Evolutionary conservation across 2,329 filamentous ascomycete species (phyloP).

Genomic region (Aspergillus quadricinctus): DNA sequence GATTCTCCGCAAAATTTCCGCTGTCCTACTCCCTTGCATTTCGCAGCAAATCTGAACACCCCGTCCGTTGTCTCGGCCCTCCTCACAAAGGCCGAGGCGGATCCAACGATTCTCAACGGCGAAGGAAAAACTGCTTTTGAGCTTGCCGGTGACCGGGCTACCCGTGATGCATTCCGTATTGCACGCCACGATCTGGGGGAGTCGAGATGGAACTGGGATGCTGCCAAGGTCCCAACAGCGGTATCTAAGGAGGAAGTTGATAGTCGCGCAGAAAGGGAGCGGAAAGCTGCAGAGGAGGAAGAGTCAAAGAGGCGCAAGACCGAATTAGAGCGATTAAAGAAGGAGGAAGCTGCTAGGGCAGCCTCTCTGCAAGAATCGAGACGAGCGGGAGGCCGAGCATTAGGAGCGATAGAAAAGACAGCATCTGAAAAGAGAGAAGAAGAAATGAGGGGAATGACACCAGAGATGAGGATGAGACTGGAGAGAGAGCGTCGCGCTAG

Average conservation of each 20-base stretch:
- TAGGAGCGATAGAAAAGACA: constrained; percentile 64
- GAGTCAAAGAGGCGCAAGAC: constrained; percentile 67
- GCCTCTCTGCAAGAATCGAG: constrained; percentile 44
- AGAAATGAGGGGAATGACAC: constrained; percentile 76
- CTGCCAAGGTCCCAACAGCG: constrained; percentile 65
- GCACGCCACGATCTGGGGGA: constrained; percentile 80
- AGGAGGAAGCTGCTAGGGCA: constrained; percentile 51
- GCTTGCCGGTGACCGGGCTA: constrained; percentile 76
- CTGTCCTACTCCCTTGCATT: constrained; percentile 76
- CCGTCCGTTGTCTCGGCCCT: constrained; percentile 73
- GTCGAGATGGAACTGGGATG: constrained; percentile 70
- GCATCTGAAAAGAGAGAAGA: constrained; percentile 78
- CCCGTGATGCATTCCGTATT: constrained; percentile 86
- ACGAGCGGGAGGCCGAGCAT: constrained; percentile 50
- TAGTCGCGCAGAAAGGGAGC: constrained; percentile 64
- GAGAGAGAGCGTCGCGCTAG: constrained; percentile 86
- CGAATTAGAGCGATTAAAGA: constrained; percentile 68
- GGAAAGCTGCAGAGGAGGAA: constrained; percentile 61
- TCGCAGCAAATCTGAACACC: constrained; percentile 77
- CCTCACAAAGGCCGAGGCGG: constrained; percentile 66
- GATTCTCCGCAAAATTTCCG: constrained; percentile 68
- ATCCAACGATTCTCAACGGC: constrained; percentile 65
- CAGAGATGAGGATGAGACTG: constrained; percentile 77
- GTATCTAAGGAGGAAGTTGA: constrained; percentile 70
- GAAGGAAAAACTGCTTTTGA: constrained; percentile 87